Evolutionary conservation across 441 rosid species (phyloP).

Genomic region (Cnidoscolus chayamansa): DNA sequence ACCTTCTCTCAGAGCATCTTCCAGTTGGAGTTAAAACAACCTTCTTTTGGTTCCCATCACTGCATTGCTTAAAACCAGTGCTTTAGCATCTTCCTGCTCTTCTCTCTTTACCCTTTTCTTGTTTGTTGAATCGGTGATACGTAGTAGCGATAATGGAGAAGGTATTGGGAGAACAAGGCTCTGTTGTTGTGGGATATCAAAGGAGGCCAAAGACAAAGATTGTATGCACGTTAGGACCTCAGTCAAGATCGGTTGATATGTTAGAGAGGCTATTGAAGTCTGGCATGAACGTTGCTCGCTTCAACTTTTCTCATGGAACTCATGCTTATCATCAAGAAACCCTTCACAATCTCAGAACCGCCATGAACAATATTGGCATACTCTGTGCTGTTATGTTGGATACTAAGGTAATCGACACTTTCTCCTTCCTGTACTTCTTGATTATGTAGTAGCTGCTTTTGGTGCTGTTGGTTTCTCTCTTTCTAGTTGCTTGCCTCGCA

Average conservation of each 20-base stretch:
- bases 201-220: conserved; percentile 83
- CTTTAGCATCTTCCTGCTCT: background rate
- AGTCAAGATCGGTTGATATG: conserved; percentile 75
- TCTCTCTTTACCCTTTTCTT: background rate
- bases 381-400: conserved; percentile 97
- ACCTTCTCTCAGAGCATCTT: background rate
- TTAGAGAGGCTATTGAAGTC: conserved; percentile 72
- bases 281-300: conserved; percentile 96
- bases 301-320: conserved; percentile 94
- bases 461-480: background rate
- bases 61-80: background rate
- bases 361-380: conserved; percentile 81
- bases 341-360: conserved; percentile 71
- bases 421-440: background rate
- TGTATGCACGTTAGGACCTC: conserved; percentile 91
- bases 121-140: background rate
- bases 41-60: background rate
- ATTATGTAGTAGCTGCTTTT: background rate
- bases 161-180: conserved; percentile 4
- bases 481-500: background rate
- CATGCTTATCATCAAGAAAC: conserved; percentile 89
- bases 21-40: background rate
- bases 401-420: conserved; percentile 53
- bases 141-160: conserved; percentile 26
- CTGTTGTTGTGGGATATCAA: conserved; percentile 10